Evolutionary conservation across 306 rosid species (phyloP).

Genomic region (Dryas alaskensis): DNA sequence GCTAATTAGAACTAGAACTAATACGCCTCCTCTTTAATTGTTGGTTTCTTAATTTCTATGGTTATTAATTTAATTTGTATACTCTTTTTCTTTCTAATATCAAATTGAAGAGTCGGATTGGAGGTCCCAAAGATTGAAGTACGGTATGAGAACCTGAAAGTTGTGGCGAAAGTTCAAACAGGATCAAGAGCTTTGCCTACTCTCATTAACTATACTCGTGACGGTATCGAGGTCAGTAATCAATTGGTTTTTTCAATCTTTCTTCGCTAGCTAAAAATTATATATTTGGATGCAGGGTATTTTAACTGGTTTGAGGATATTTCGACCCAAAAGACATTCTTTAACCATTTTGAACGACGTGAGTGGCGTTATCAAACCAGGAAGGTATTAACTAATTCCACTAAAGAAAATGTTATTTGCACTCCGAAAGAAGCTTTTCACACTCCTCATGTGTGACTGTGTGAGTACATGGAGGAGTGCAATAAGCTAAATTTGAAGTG

Average conservation of each 20-base stretch:
- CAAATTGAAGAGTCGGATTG: slow-evolving; percentile 52
- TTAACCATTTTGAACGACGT: slow-evolving; percentile 56
- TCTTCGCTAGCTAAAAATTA: too few relatives aligned
- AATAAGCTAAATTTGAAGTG: too few relatives aligned
- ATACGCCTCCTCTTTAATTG: too few relatives aligned
- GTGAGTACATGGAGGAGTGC: too few relatives aligned
- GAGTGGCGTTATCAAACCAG: slow-evolving; percentile 65
- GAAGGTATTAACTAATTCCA: slow-evolving; percentile 45
- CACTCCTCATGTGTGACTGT: too few relatives aligned
- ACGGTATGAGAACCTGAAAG: slow-evolving; percentile 50
- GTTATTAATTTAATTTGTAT: neutral
- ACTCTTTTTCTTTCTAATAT: neutral
- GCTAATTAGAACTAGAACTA: too few relatives aligned
- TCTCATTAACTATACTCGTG: slow-evolving; percentile 40
- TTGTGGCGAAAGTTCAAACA: slow-evolving; percentile 56
- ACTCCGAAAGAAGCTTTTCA: too few relatives aligned
- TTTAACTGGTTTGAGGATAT: slow-evolving; percentile 42
- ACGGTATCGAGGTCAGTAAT: slow-evolving; percentile 50
- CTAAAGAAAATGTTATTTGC: too few relatives aligned
- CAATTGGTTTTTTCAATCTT: neutral
- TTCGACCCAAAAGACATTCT: slow-evolving; percentile 45
- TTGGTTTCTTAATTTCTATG: neutral
- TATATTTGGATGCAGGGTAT: slow-evolving; percentile 41
- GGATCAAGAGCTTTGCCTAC: slow-evolving; percentile 82
- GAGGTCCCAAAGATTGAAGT: slow-evolving; percentile 65